These are phyloP conservation scores for Cladophialophora carrionii DNA, from an alignment of 2,329 filamentous ascomycete genomes.

Conservation along the genomic window DNA sequence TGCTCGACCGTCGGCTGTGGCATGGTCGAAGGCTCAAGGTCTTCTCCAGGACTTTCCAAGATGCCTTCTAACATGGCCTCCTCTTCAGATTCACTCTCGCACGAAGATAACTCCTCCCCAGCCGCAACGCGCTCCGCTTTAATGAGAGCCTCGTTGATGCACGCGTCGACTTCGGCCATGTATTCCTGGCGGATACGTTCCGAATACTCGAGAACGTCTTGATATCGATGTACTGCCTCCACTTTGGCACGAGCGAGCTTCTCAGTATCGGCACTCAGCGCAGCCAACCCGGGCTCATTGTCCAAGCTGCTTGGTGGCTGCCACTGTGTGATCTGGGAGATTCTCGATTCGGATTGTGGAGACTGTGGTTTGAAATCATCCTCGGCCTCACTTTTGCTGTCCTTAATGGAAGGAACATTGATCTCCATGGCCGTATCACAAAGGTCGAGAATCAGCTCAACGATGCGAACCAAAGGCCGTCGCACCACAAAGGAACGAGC, in stretches of 20 bases:
- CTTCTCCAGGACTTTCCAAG: constrained; percentile 25
- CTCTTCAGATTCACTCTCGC: constrained; percentile 47
- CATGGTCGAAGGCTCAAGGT: constrained; percentile 21
- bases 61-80: constrained; percentile 33
- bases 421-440: constrained; percentile 96
- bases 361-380: constrained; percentile 90
- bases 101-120: constrained; percentile 71
- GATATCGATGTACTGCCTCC: constrained; percentile 87
- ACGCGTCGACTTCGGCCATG: constrained; percentile 88
- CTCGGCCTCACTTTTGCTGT: constrained; percentile 64
- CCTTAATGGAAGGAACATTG: constrained; percentile 90
- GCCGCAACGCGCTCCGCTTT: constrained; percentile 88
- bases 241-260: constrained; percentile 83
- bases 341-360: constrained; percentile 91
- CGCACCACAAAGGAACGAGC: constrained; percentile 91
- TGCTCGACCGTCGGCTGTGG: constrained; percentile 11
- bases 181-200: constrained; percentile 95
- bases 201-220: constrained; percentile 91
- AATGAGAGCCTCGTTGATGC: constrained; percentile 85
- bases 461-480: constrained; percentile 85
- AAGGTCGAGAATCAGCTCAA: constrained; percentile 90
- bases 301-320: constrained; percentile 90
- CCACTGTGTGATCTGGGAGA: constrained; percentile 94
- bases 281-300: constrained; percentile 84
- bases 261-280: constrained; percentile 89